A percentile compares a stretch with the other conserved stretches of the same genome.
Conservation (phyloP, 2,329 filamentous ascomycete genomes). For the Verticillium tricorpus region DNA sequence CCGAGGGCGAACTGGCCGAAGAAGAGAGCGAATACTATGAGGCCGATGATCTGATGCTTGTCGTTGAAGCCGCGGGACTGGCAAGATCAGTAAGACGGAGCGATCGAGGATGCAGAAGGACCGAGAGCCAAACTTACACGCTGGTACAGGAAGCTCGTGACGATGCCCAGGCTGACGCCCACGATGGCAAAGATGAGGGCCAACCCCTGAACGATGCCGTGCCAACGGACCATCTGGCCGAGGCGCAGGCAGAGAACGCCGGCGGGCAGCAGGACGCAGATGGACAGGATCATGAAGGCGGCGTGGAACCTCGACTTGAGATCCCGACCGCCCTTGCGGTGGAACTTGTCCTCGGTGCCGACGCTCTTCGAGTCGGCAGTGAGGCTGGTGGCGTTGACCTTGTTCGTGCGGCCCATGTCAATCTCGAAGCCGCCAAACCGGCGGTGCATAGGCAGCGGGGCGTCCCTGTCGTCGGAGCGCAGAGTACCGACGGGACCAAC, state of each 20-base stretch:
- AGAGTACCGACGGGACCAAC: constrained; percentile 42
- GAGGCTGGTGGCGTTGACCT: constrained; percentile 25
- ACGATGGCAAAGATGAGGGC: constrained; percentile 43
- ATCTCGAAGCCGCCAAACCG: constrained; percentile 52
- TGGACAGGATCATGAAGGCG: constrained; percentile 50
- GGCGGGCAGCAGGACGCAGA: constrained; percentile 51
- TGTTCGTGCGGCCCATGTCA: constrained; percentile 48
- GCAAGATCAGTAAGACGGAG: background rate
- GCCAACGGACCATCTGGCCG: constrained; percentile 47
- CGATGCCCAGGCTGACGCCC: constrained; percentile 49
- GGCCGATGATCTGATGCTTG: constrained; percentile 55
- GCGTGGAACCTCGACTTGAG: constrained; percentile 38
- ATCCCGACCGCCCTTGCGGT: constrained; percentile 26
- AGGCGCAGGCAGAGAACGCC: constrained; percentile 50
- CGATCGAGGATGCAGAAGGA: background rate
- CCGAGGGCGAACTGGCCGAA: constrained; percentile 51
- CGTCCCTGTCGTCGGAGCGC: constrained; percentile 39
- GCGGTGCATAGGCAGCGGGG: constrained; percentile 46
- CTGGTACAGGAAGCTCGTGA: constrained; percentile 47
- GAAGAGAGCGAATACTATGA: constrained; percentile 47
- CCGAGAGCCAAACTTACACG: constrained; percentile 37
- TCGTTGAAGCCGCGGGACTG: constrained; percentile 49
- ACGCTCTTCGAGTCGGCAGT: constrained; percentile 23
- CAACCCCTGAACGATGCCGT: constrained; percentile 48
- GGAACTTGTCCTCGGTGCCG: constrained; percentile 23